Conservation (phyloP, 106 monocot species). For the Dioscorea alata region DNA sequence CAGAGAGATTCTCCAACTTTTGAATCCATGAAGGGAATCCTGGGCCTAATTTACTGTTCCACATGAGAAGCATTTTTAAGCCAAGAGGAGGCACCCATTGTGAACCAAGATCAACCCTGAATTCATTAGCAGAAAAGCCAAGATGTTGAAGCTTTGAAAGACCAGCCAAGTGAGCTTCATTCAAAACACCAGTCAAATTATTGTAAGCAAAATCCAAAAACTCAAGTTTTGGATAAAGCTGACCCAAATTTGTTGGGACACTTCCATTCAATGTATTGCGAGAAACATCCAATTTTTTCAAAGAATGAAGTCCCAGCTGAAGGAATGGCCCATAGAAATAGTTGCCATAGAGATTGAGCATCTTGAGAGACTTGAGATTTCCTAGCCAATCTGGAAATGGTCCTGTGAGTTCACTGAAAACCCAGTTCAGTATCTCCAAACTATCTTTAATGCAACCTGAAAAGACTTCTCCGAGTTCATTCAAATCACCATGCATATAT, state of each 20-base stretch:
- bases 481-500: neutral
- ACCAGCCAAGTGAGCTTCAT: constrained; percentile 3
- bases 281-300: too few relatives aligned
- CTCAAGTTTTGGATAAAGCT: constrained; percentile 6
- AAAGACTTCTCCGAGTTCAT: neutral
- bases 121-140: neutral
- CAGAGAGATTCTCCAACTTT: neutral
- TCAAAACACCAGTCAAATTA: constrained; percentile 15
- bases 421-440: neutral
- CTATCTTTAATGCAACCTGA: constrained; percentile 4
- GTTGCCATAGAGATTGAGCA: constrained; percentile 9
- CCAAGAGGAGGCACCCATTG: constrained; percentile 22
- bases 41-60: neutral
- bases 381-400: constrained; percentile 4
- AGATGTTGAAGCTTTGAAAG: neutral
- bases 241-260: constrained; percentile 23
- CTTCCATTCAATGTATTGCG: too few relatives aligned
- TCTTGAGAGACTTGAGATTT: constrained; percentile 1
- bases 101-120: neutral
- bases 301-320: too few relatives aligned
- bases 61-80: neutral
- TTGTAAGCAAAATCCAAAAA: constrained; percentile 17
- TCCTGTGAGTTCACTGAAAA: neutral
- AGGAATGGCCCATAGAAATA: constrained; percentile 1
- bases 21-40: constrained; percentile 12